Percentiles rank a stretch among this genome's conserved stretches.
phyloP scores from a whole-genome alignment of 129 eudicot genomes.

The Flaveria bidentis region DNA sequence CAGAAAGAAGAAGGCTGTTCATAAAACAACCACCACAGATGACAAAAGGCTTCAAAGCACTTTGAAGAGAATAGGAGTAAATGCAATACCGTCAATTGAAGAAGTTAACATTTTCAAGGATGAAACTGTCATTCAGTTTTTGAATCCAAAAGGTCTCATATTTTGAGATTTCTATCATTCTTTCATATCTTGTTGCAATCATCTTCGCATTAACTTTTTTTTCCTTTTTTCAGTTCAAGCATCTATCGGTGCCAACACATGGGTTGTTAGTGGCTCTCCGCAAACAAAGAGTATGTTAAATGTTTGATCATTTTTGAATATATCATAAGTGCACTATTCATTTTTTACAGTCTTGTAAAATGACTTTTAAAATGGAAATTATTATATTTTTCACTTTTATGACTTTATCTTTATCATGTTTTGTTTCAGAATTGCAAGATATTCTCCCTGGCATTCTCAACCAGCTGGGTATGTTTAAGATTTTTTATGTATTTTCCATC shows the following conservation, averaged over 20 bases:
- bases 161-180: neutral
- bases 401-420: neutral
- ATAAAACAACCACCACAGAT: slow-evolving; percentile 83
- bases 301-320: neutral
- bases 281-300: slow-evolving; percentile 77
- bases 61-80: slow-evolving; percentile 78
- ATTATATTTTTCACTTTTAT: neutral
- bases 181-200: neutral
- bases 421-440: slow-evolving; percentile 64
- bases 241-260: slow-evolving; percentile 84
- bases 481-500: neutral
- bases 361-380: neutral
- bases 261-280: slow-evolving; percentile 95
- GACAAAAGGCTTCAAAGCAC: slow-evolving; percentile 80
- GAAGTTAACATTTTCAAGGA: slow-evolving; percentile 86
- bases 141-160: slow-evolving; percentile 64
- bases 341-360: neutral
- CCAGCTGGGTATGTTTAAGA: slow-evolving; percentile 61
- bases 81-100: slow-evolving; percentile 72
- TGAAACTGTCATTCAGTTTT: slow-evolving; percentile 75
- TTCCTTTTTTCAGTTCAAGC: slow-evolving; percentile 69
- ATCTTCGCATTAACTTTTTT: neutral
- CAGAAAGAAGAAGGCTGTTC: slow-evolving; percentile 91
- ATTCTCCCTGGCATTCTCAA: slow-evolving; percentile 78
- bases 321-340: neutral